Percentiles rank a stretch among this genome's conserved stretches.
phyloP scores from a whole-genome alignment of 495 filamentous ascomycete genomes.

The Lindgomyces ingoldianus region DNA sequence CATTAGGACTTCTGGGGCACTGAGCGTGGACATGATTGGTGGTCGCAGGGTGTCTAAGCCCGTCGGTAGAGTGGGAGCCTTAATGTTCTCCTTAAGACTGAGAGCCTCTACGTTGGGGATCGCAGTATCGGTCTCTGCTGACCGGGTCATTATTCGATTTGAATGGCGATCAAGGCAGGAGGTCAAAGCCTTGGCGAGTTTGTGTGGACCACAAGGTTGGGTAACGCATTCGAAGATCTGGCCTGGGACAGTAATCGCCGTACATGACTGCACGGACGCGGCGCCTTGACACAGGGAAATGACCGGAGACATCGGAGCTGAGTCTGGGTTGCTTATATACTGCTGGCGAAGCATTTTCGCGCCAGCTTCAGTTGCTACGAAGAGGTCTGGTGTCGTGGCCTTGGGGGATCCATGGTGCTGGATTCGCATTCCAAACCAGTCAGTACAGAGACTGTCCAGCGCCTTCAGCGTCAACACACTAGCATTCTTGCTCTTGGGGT shows the following conservation, averaged over 20 bases:
- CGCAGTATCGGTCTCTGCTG: not conserved
- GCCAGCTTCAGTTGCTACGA: slow-evolving; percentile 25
- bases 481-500: slow-evolving; percentile 31
- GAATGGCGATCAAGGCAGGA: slow-evolving; percentile 27
- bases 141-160: not conserved
- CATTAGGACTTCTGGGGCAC: slow-evolving; percentile 7
- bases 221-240: slow-evolving; percentile 33
- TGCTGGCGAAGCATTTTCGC: slow-evolving; percentile 33
- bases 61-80: not conserved
- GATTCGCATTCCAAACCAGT: slow-evolving; percentile 50
- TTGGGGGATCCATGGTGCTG: slow-evolving; percentile 23
- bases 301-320: slow-evolving; percentile 6
- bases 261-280: slow-evolving; percentile 28
- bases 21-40: slow-evolving; percentile 5
- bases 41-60: not conserved
- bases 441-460: slow-evolving; percentile 38
- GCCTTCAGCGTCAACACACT: slow-evolving; percentile 42
- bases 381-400: slow-evolving; percentile 30
- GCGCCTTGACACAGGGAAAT: slow-evolving; percentile 31
- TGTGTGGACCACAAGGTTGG: slow-evolving; percentile 35
- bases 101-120: not conserved
- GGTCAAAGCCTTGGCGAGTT: slow-evolving; percentile 26
- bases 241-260: slow-evolving; percentile 23
- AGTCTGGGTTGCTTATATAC: not conserved
- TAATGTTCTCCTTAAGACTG: slow-evolving; percentile 18